Percentiles rank a stretch among this genome's conserved stretches.
Evolutionary conservation across 2,329 filamentous ascomycete genomes (phyloP).

Genomic region (Colletotrichum paranaense): DNA sequence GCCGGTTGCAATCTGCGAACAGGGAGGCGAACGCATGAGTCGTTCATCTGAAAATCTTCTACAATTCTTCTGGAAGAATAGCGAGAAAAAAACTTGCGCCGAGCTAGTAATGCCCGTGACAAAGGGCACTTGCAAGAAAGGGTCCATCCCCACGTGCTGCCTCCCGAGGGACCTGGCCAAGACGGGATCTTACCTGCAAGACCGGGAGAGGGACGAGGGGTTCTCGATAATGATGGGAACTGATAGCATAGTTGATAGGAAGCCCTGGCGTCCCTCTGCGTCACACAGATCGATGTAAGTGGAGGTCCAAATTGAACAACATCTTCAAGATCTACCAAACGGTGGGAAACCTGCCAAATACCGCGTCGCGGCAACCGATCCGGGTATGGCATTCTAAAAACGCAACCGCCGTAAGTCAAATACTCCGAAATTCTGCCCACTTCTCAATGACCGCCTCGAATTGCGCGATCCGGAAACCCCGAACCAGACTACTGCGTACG

Average conservation of each 20-base stretch:
- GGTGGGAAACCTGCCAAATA: background rate
- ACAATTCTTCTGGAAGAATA: background rate
- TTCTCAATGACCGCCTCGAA: background rate
- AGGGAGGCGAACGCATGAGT: conserved; percentile 18
- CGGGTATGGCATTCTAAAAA: background rate
- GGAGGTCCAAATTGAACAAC: background rate
- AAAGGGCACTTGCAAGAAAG: background rate
- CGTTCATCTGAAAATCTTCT: conserved; percentile 14
- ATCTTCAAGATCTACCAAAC: background rate
- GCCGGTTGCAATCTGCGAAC: background rate
- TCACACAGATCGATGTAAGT: background rate
- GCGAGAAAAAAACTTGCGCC: background rate
- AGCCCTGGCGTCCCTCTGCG: background rate
- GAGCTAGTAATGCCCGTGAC: background rate
- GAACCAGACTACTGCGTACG: background rate
- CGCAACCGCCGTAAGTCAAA: background rate
- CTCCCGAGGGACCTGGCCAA: background rate
- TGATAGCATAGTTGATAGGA: background rate
- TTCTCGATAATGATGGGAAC: background rate
- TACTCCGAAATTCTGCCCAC: background rate
- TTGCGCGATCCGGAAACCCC: background rate
- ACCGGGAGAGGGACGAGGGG: background rate
- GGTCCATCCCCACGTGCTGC: background rate
- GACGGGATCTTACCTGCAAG: background rate
- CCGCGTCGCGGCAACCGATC: background rate